Evolutionary conservation across 352 stramenopile species (phyloP).

Genomic region (Phytophthora constricta): DNA sequence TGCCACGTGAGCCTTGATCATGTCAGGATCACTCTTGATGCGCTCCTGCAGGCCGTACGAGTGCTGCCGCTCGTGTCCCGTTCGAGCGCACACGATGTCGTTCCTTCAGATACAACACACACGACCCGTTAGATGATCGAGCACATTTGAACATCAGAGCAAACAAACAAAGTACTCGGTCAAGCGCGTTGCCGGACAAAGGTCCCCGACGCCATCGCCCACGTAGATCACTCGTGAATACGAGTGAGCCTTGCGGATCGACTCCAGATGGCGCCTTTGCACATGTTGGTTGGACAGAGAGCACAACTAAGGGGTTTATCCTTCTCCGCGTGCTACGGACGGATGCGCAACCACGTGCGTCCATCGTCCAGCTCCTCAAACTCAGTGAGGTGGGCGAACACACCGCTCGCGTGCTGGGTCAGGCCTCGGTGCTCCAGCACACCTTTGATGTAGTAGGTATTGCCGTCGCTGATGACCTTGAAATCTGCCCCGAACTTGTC

Average conservation of each 20-base stretch:
- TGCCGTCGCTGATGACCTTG: slow-evolving; percentile 76
- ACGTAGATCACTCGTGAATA: slow-evolving; percentile 74
- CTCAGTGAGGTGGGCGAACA: slow-evolving; percentile 57
- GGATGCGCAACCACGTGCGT: slow-evolving; percentile 49
- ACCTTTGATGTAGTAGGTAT: slow-evolving; percentile 81
- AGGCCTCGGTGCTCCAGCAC: slow-evolving; percentile 57
- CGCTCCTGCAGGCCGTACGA: slow-evolving; percentile 50
- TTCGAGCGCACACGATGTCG: slow-evolving; percentile 61
- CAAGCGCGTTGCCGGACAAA: slow-evolving; percentile 57
- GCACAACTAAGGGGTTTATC: slow-evolving; percentile 54
- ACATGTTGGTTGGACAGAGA: slow-evolving; percentile 79
- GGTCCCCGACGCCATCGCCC: slow-evolving; percentile 73
- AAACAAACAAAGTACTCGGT: slow-evolving; percentile 40
- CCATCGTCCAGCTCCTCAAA: slow-evolving; percentile 33
- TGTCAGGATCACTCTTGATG: slow-evolving; percentile 24
- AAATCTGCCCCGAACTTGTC: slow-evolving; percentile 49
- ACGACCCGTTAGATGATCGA: background rate
- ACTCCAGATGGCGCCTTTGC: slow-evolving; percentile 79
- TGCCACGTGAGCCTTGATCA: slow-evolving; percentile 42
- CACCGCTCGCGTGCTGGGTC: slow-evolving; percentile 37
- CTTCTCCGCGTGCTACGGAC: slow-evolving; percentile 55
- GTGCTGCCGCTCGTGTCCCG: slow-evolving; percentile 31
- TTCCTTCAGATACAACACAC: slow-evolving; percentile 25
- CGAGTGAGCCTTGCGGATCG: slow-evolving; percentile 37
- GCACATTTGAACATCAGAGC: background rate